Evolutionary conservation across 2,329 filamentous ascomycete species (phyloP), one percentile per base, ranked within the genome.

Genomic region (Didymella segeticola): DNA sequence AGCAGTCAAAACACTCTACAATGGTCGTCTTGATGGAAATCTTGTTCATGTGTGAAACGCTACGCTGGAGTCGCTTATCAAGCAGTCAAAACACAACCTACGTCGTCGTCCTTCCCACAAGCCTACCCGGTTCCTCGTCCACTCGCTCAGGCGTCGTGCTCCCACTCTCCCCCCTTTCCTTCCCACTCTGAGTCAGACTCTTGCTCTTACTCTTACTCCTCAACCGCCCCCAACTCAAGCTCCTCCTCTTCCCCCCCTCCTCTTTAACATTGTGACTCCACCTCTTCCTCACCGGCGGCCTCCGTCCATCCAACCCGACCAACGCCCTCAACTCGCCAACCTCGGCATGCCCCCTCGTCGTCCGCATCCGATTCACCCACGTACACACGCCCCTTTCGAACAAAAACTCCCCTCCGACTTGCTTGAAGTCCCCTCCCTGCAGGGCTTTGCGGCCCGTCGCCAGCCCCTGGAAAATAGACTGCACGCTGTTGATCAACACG

Each of bases 361-460:
- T 89, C 68, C 80, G 81, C 90, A 96, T 96, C 23, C 90, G 82
- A 75, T 93, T 89, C 64, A 88, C 92, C 90, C 91, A 96, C 1
- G 84, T 86, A 23, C 90, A 82, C 48, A 77, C 78, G 75, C 89
- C 89, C 66, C 83, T 79, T 66, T 90, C 87, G 60, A 91, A 91
- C n/a, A 93, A 71, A 57, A 92, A 90, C 75, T 93, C 90, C 10
- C 89, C 90, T 20, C 90, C 89, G 2, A 90, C 86, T 75, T 91
- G 88, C 46, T 82, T 79, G 67, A 83, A 79, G 67, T 90, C 83
- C 3, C 89, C 89, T 17, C 83, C 84, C 70, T 86, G 86, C 55
- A 84, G 76, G 5, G 82, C 84, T 42, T 88, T 86, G 7, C 70
- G 77, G 14, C 80, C 80, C 1, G 87, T 74, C 54, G 86, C 83